These are phyloP conservation scores for Scortechinia acanthostroma DNA, from an alignment of 2,329 filamentous ascomycete genomes.

Conservation along the genomic window DNA sequence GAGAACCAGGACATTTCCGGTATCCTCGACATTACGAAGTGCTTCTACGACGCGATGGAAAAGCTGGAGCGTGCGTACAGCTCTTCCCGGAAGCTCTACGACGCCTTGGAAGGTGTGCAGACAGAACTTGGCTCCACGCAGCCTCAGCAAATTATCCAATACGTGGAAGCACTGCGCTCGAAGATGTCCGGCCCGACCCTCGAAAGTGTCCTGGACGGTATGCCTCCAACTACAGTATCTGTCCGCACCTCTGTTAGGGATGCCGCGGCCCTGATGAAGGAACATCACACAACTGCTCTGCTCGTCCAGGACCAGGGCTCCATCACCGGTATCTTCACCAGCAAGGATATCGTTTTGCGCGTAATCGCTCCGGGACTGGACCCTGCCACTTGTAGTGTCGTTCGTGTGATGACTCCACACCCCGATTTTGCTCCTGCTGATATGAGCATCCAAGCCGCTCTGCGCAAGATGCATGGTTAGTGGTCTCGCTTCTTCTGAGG, in stretches of 20 bases:
- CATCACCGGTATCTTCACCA: slow-evolving; percentile 98
- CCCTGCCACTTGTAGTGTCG: slow-evolving; percentile 89
- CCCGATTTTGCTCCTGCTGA: slow-evolving; percentile 97
- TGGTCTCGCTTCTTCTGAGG: slow-evolving; percentile 8
- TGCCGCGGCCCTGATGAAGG: slow-evolving; percentile 92
- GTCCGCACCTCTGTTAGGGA: slow-evolving; percentile 95
- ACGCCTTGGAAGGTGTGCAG: slow-evolving; percentile 94
- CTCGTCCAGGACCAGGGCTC: slow-evolving; percentile 93
- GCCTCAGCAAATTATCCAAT: slow-evolving; percentile 97
- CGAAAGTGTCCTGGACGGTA: slow-evolving; percentile 85
- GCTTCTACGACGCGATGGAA: slow-evolving; percentile 99
- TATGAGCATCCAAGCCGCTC: slow-evolving; percentile 96
- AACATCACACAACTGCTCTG: slow-evolving; percentile 94
- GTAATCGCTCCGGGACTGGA: slow-evolving; percentile 96
- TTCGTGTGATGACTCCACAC: slow-evolving; percentile 97
- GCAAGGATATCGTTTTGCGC: slow-evolving; percentile 95
- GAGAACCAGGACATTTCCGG: slow-evolving; percentile 99
- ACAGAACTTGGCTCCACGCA: slow-evolving; percentile 92
- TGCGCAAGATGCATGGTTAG: slow-evolving; percentile 97
- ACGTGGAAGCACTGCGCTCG: slow-evolving; percentile 85
- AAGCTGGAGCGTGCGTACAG: slow-evolving; percentile 96
- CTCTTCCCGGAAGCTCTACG: slow-evolving; percentile 95
- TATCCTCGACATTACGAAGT: slow-evolving; percentile 97
- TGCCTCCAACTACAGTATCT: slow-evolving; percentile 88
- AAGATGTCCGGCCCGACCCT: slow-evolving; percentile 98